Evolutionary conservation across 345 rosid genomes (phyloP), one percentile per base, ranked within the genome.

Genomic region (Melastoma malabathricum): DNA sequence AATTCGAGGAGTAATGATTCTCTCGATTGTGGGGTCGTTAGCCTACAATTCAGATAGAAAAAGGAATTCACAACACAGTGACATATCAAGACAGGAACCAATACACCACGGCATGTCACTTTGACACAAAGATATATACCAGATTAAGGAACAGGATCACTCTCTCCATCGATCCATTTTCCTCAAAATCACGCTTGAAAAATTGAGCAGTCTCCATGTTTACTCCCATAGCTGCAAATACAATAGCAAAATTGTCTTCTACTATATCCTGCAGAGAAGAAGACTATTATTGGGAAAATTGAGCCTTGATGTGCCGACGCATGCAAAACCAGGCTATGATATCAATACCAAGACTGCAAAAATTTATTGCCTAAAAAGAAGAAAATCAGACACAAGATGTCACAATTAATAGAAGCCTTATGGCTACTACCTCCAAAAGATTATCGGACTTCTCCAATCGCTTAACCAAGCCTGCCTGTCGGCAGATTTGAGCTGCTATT

Each of bases 131-230:
- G 38, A 31, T 31, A 31, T 31, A 31, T 81, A 79, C 96, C 86
- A 86, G 75, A 68, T 90, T 90, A 17, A 90, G 68, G 63, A 90
- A 90, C 62, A 90, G 86, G 39, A 92, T 86, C 61, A 90, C 96
- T 72, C 98, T 83, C 70, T 89, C 98, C 98, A 86, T 86, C 6
- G 98, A 89, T n/a, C 96, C 97, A 61, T 86, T 89, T 68, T 86
- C 94, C 78, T 89, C 97, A 63, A 89, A 89, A 72, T 89, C 97
- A 41, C 97, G 86, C 59, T 89, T 89, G 75, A 89, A 86, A 70
- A 89, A 89, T 64, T 89, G 96, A 12, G 97, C 94, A 41, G 97
- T 89, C 68, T 89, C 96, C 96, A 86, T 89, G 75, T 89, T 89
- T 48, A 89, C 97, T 58, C 97, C 96, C 97, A 89, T 86, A 54